These are phyloP conservation scores for Lycium ferocissimum DNA, from an alignment of 257 asterid genomes.

Conservation along the genomic window DNA sequence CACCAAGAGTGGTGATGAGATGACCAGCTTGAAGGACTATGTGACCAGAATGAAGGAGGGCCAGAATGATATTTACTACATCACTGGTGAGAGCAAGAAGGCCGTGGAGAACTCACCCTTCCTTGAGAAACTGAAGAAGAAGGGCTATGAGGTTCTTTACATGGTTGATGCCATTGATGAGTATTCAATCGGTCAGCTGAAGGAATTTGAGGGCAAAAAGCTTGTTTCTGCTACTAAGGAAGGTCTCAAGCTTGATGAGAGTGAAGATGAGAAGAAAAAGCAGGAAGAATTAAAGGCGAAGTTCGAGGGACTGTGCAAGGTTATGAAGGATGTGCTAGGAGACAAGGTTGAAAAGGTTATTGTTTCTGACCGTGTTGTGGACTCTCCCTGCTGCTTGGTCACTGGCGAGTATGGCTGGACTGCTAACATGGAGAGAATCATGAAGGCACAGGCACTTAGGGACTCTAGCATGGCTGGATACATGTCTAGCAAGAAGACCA, in stretches of 20 bases:
- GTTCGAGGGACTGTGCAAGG: conserved; percentile 68
- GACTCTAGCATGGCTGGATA: conserved; percentile 67
- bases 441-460: conserved; percentile 63
- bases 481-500: conserved; percentile 68
- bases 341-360: conserved; percentile 62
- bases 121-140: conserved; percentile 66
- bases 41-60: conserved; percentile 73
- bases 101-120: conserved; percentile 72
- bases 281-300: conserved; percentile 48
- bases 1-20: conserved; percentile 64
- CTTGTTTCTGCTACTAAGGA: conserved; percentile 70
- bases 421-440: conserved; percentile 56
- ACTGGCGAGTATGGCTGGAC: conserved; percentile 71
- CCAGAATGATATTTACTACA: conserved; percentile 59
- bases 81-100: conserved; percentile 69
- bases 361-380: conserved; percentile 63
- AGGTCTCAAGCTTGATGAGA: conserved; percentile 69
- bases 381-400: conserved; percentile 67
- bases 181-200: conserved; percentile 62
- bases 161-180: conserved; percentile 73
- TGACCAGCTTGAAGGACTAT: conserved; percentile 68
- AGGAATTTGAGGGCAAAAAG: conserved; percentile 64
- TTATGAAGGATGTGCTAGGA: conserved; percentile 63
- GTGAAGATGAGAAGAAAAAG: conserved; percentile 59
- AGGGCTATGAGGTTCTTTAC: conserved; percentile 60